These are phyloP conservation scores for Cladobotryum protrusum DNA, from an alignment of 2,329 filamentous ascomycete genomes.

Conservation along the genomic window DNA sequence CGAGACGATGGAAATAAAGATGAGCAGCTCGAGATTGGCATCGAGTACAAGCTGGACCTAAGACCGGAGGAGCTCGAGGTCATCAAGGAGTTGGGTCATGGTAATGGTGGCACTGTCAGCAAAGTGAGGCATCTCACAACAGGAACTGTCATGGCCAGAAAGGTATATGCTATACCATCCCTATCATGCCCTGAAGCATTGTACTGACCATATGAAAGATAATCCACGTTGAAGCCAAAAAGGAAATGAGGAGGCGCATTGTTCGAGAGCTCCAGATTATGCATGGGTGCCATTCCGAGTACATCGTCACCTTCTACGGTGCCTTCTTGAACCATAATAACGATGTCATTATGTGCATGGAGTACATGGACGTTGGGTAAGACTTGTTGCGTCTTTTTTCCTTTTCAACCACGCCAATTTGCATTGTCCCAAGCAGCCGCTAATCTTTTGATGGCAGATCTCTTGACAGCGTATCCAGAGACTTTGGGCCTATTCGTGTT, in stretches of 20 bases:
- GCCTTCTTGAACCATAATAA: conserved; percentile 95
- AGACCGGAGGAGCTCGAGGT: conserved; percentile 88
- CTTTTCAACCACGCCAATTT: not conserved
- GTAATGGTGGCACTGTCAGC: conserved; percentile 96
- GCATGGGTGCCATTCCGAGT: conserved; percentile 93
- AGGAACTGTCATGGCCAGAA: conserved; percentile 94
- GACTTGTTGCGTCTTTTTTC: conserved; percentile 28
- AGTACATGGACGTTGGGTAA: conserved; percentile 98
- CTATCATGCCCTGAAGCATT: not conserved
- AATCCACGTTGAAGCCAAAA: conserved; percentile 97
- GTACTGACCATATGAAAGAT: conserved; percentile 50
- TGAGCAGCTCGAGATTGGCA: conserved; percentile 80
- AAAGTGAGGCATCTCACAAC: conserved; percentile 95
- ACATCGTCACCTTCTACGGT: conserved; percentile 97
- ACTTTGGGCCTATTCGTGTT: conserved; percentile 90
- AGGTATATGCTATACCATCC: conserved; percentile 52
- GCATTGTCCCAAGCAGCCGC: not conserved
- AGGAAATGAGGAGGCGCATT: conserved; percentile 93
- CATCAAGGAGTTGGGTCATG: conserved; percentile 88
- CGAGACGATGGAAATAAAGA: conserved; percentile 52
- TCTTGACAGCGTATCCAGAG: conserved; percentile 86
- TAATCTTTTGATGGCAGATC: conserved; percentile 49
- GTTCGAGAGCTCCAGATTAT: conserved; percentile 97
- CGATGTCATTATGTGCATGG: conserved; percentile 99
- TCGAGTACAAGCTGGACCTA: conserved; percentile 92